A percentile compares a stretch with the other conserved stretches of the same genome.
These are phyloP conservation scores for Globisporangium acanthophoron DNA, from an alignment of 352 stramenopile genomes.

Conservation along the genomic window DNA sequence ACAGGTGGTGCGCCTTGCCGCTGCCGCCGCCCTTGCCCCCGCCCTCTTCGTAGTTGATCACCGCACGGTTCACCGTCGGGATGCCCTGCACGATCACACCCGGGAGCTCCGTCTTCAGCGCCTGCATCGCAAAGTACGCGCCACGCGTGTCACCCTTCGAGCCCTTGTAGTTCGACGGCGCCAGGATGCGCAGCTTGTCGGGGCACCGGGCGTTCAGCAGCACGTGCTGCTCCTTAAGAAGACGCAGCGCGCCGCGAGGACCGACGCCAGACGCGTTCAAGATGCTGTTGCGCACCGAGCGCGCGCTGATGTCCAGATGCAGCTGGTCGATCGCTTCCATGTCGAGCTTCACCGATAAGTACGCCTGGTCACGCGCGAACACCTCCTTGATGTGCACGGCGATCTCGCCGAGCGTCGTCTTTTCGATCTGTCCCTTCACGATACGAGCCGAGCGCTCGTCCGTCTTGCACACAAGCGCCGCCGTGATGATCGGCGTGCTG, in stretches of 20 bases:
- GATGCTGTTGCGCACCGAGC: constrained; percentile 90
- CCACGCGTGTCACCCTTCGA: constrained; percentile 68
- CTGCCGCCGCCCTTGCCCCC: constrained; percentile 35
- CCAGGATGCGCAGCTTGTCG: constrained; percentile 78
- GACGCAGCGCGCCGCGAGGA: constrained; percentile 54
- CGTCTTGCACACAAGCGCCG: constrained; percentile 93
- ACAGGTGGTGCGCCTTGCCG: constrained; percentile 91
- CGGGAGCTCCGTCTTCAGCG: constrained; percentile 93
- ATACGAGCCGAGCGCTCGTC: constrained; percentile 96
- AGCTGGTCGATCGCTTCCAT: constrained; percentile 95
- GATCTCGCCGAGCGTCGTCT: constrained; percentile 97
- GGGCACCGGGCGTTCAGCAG: constrained; percentile 77
- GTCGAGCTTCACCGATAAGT: constrained; percentile 97
- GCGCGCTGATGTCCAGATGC: constrained; percentile 93
- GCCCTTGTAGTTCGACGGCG: constrained; percentile 84
- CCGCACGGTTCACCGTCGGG: constrained; percentile 94
- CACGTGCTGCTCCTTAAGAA: constrained; percentile 85
- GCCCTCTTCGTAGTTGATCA: constrained; percentile 97
- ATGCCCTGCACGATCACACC: constrained; percentile 98
- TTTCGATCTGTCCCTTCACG: constrained; percentile 99
- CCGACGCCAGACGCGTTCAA: constrained; percentile 77
- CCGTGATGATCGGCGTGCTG: constrained; percentile 99
- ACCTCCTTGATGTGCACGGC: constrained; percentile 98
- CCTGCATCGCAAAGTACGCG: constrained; percentile 94
- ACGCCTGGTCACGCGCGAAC: constrained; percentile 91